phyloP scores from a whole-genome alignment of 1,284 basidiomycete species.

The Rhodotorula sp. region DNA sequence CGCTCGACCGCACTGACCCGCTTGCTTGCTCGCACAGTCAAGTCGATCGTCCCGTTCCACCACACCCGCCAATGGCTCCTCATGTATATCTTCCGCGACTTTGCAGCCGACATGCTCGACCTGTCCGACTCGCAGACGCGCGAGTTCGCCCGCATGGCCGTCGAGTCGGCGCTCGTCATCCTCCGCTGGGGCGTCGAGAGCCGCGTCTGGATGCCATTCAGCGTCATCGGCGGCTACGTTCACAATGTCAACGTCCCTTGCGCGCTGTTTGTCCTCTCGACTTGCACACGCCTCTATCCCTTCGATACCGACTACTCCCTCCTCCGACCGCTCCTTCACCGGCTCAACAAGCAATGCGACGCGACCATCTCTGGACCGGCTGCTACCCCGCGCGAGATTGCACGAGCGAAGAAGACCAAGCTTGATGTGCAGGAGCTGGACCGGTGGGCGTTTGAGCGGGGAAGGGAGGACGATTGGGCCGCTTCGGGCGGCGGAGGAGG shows the following conservation, averaged over 20 bases:
- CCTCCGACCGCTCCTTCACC: constrained; percentile 37
- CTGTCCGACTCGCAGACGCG: constrained; percentile 12
- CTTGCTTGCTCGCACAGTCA: constrained; percentile 6
- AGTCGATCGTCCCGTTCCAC: constrained; percentile 22
- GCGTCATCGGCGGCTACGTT: constrained; percentile 20
- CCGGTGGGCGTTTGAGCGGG: constrained; percentile 33
- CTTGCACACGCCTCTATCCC: constrained; percentile 28
- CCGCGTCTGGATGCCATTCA: constrained; percentile 38
- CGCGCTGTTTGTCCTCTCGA: constrained; percentile 18
- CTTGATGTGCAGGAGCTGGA: constrained; percentile 33
- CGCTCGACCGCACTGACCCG: not conserved
- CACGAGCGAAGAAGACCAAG: constrained; percentile 30
- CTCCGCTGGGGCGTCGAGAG: constrained; percentile 36
- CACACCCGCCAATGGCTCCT: constrained; percentile 23
- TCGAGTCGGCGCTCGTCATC: constrained; percentile 30
- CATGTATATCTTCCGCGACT: constrained; percentile 34
- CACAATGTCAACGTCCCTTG: constrained; percentile 31
- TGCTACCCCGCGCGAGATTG: constrained; percentile 27
- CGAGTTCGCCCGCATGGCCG: constrained; percentile 22
- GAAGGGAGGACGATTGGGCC: constrained; percentile 3
- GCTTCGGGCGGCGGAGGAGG: not conserved
- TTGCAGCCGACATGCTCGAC: constrained; percentile 16
- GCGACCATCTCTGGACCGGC: constrained; percentile 16
- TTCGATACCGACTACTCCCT: constrained; percentile 12
- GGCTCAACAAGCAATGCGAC: constrained; percentile 34